These are phyloP conservation scores for Carex scoparia DNA, from an alignment of 176 grass and related monocot genomes.

Conservation along the genomic window DNA sequence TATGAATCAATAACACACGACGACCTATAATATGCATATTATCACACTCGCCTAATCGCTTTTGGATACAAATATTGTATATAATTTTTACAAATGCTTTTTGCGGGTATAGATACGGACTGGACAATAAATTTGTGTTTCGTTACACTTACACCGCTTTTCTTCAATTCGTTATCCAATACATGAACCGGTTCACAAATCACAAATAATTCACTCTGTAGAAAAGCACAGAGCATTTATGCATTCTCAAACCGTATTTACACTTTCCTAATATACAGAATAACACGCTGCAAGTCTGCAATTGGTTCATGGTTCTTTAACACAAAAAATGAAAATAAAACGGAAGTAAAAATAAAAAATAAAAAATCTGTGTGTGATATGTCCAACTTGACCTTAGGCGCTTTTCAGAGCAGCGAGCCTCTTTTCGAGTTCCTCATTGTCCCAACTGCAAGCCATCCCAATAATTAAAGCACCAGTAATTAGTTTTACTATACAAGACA, in stretches of 20 bases:
- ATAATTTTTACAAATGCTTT: background rate
- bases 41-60: no score
- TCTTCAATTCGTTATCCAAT: background rate
- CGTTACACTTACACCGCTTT: background rate
- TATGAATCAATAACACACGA: no score
- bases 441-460: conserved; percentile 44
- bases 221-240: background rate
- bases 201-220: background rate
- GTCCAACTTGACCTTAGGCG: conserved; percentile 27
- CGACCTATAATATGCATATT: no score
- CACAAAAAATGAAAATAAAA: background rate
- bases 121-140: background rate
- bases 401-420: conserved; percentile 71
- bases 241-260: background rate
- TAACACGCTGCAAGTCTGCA: background rate
- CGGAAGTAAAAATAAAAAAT: background rate
- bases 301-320: background rate
- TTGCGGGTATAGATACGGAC: background rate
- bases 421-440: conserved; percentile 69
- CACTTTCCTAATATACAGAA: conserved; percentile 10
- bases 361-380: background rate
- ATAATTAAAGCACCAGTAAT: conserved; percentile 17
- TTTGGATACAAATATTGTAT: no score
- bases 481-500: background rate
- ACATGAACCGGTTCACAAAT: background rate